A percentile compares a stretch with the other conserved stretches of the same genome.
phyloP scores from a whole-genome alignment of 2,329 filamentous ascomycete genomes.

The Chlorencoelia australis region DNA sequence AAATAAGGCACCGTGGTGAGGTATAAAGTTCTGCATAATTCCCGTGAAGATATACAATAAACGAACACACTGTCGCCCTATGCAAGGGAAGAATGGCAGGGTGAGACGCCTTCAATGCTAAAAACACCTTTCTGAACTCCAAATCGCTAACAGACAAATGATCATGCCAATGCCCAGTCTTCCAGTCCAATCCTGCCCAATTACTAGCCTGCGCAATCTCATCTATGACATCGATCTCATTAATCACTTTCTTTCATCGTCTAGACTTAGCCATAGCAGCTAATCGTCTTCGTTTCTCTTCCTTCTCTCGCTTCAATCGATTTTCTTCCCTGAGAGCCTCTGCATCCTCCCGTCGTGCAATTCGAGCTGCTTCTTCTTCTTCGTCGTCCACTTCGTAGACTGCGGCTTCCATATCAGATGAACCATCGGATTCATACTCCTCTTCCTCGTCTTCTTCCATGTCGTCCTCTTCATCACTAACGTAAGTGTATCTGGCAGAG shows the following conservation, averaged over 20 bases:
- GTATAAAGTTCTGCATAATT: too few species aligned
- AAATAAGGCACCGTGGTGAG: too few species aligned
- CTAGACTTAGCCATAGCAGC: slow-evolving; percentile 24
- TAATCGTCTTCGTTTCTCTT: slow-evolving; percentile 32
- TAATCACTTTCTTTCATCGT: slow-evolving; percentile 1
- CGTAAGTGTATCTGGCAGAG: slow-evolving; percentile 31
- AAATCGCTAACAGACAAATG: slow-evolving; percentile 8
- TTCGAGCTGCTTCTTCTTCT: slow-evolving; percentile 50
- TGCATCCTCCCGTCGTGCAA: slow-evolving; percentile 58
- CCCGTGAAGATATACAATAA: too few species aligned
- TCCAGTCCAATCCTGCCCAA: slow-evolving; percentile 2
- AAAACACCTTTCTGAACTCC: slow-evolving; percentile 5
- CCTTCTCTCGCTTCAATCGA: slow-evolving; percentile 51
- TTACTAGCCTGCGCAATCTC: background rate
- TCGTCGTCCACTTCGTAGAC: slow-evolving; percentile 64
- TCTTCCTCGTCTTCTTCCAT: slow-evolving; percentile 27
- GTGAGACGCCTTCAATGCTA: slow-evolving; percentile 7
- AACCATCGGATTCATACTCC: slow-evolving; percentile 52
- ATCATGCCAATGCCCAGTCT: slow-evolving; percentile 1
- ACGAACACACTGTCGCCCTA: too few species aligned
- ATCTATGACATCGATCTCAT: background rate
- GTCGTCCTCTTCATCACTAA: slow-evolving; percentile 22
- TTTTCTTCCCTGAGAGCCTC: slow-evolving; percentile 53
- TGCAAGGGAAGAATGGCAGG: slow-evolving; percentile 12
- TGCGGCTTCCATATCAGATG: slow-evolving; percentile 72